Base-by-base conservation (phyloP, 2,329 filamentous ascomycete species). In the Stemphylium lycopersici region DNA sequence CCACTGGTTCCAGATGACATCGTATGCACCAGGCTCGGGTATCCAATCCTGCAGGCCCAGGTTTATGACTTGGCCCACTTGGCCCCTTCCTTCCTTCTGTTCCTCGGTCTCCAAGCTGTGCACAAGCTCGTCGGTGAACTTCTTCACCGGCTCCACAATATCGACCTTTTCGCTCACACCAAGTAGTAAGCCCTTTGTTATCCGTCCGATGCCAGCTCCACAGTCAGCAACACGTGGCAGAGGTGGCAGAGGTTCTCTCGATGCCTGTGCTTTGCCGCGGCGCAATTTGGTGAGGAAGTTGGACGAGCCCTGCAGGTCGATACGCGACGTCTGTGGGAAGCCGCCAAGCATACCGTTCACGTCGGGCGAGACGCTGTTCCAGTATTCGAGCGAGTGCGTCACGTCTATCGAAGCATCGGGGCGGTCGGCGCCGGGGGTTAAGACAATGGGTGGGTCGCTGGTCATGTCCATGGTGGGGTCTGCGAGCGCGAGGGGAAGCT, bases 1-100 rank as follows among this genome's bases (percentile, higher is more conserved):
- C 92, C 93, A 96, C 75, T 97, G 93, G 47, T 85, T 88, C 90
- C 91, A 96, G 56, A 97, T 86, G 40, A 96, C 74, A 70, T 93
- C 89, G 74, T 97, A 97, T 43, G 76, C 72, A 7, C 65, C 67
- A 4, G 48, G 20, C 16, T 70, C 66, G 6, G 75, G 68, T 0
- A 82, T 79, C 90, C 90, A 96, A 24, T 83, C 81, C 73, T 96
- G 88, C 1, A 96, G 77, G 0, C 91, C 90, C 2, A 88, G 76
- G 61, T 89, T 91, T 76, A 85, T 88, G 15, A 96, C 82, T 18
- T 81, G 77, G 1, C 89, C 89, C 1, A 85, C 72, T 37, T 81
- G 82, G 1, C 79, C 82, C 2, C 76, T 68, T 3, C 56, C 62
- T 10, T 52, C 41, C 2, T 56, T 59, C 11, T 58, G 61, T 32